Conservation (phyloP, 2,329 filamentous ascomycete species). For the Diaporthe australafricana region DNA sequence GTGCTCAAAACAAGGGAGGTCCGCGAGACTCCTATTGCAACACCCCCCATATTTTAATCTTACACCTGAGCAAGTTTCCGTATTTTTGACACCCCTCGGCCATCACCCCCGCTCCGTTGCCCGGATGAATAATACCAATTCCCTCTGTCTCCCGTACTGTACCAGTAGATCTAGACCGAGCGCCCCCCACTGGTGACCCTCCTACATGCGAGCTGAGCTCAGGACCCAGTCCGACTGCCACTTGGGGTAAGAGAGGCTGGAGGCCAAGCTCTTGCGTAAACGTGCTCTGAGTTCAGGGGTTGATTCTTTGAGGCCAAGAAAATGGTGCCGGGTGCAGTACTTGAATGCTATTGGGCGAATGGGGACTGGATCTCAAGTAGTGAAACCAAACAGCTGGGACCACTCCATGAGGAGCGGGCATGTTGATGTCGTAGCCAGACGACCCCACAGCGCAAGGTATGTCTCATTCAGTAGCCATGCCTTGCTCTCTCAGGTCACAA, state of each 20-base stretch:
- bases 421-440: too few relatives aligned
- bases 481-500: neutral
- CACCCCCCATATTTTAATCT: conserved; percentile 1
- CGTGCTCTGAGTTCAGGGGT: neutral
- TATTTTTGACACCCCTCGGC: conserved; percentile 11
- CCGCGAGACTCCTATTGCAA: neutral
- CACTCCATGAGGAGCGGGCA: neutral
- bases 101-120: neutral
- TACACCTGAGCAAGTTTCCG: conserved; percentile 30
- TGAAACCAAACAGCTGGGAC: conserved; percentile 9
- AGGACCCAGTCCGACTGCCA: neutral
- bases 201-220: neutral
- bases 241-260: neutral
- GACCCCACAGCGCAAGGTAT: neutral
- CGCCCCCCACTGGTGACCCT: conserved; percentile 8
- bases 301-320: neutral
- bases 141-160: neutral
- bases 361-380: neutral
- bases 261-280: neutral
- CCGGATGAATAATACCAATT: neutral
- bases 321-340: neutral
- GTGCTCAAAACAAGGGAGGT: neutral
- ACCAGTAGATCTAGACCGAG: neutral
- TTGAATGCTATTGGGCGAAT: neutral
- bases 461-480: neutral